Evolutionary conservation across 2,329 filamentous ascomycete species (phyloP), one percentile per base, ranked within the genome.

Genomic region (Chrysoporthe austroafricana): DNA sequence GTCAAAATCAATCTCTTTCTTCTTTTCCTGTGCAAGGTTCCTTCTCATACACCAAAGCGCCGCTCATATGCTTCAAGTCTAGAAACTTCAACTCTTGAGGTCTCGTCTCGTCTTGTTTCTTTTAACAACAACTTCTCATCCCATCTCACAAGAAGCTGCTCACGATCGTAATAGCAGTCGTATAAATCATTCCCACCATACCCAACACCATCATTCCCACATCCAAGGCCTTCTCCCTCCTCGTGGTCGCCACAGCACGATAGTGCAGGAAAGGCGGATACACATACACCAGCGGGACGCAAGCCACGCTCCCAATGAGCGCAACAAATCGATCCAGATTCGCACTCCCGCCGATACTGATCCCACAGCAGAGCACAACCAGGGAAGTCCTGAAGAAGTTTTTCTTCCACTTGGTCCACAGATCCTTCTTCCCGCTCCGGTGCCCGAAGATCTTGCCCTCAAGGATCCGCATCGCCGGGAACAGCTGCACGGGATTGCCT

Each of bases 261-360:
- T 88, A 90, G 76, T 94, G 91, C 73, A 94, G 74, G 70, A 84
- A 89, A 0, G 91, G 85, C 56, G 91, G 91, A 74, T 93, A 93
- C 68, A 93, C 91, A 77, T 93, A 93, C 13, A 93, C 90, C 71
- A 93, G 78, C 16, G 91, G 91, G 64, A 93, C 89, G 72, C 91
- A 93, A 1, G 90, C 90, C 73, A 91, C 88, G 48, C 86, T 89
- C 14, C 91, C 91, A 71, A 93, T 92, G 59, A 93, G 79, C 0
- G 90, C 88, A 14, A 93, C 90, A 71, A 93, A 93, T 70, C 90
- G 89, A 77, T 93, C 90, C 69, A 93, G 79, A 75, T 92, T 89
- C 54, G 84, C 88, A 0, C 90, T 88, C 18, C 90, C 90, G 1
- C 87, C 72, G 14, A 90, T 86, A 18, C 89, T 84, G 56, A 93